These are phyloP conservation scores for Stachybotrys elegans DNA, from an alignment of 2,329 filamentous ascomycete genomes.

Conservation along the genomic window DNA sequence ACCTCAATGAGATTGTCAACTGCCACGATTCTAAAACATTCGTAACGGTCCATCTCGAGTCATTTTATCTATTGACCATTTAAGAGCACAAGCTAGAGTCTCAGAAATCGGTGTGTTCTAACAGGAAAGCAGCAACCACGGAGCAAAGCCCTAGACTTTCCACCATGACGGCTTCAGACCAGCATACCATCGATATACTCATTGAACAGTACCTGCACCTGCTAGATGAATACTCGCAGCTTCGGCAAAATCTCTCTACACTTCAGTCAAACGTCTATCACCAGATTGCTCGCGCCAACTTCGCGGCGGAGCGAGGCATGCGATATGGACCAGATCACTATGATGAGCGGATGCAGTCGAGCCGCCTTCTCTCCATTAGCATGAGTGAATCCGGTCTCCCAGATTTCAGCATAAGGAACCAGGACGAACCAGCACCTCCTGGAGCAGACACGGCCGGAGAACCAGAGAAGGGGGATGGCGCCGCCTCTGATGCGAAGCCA, in stretches of 20 bases:
- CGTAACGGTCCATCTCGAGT: too few species aligned
- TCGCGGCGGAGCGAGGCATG: conserved; percentile 56
- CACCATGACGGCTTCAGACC: neutral
- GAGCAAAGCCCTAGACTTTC: neutral
- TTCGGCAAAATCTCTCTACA: conserved; percentile 48
- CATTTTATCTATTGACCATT: too few species aligned
- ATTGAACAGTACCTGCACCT: conserved; percentile 61
- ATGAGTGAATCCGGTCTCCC: conserved; percentile 10
- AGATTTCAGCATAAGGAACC: conserved; percentile 12
- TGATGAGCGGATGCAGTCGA: conserved; percentile 67
- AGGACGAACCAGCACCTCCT: conserved; percentile 5
- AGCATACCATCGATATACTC: conserved; percentile 54
- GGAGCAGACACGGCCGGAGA: conserved; percentile 5
- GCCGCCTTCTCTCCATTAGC: conserved; percentile 31
- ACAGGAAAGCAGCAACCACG: neutral
- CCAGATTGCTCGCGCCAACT: conserved; percentile 69
- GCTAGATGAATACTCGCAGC: conserved; percentile 60
- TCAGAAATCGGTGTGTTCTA: too few species aligned
- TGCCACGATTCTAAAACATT: too few species aligned
- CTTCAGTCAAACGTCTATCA: conserved; percentile 53
- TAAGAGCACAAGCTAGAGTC: too few species aligned
- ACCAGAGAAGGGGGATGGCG: neutral
- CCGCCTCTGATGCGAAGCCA: conserved; percentile 5
- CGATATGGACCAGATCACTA: conserved; percentile 67
- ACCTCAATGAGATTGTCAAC: too few species aligned